Evolutionary conservation across 2,329 filamentous ascomycete species (phyloP), one percentile per base, ranked within the genome.

Genomic region (Monilinia vaccinii-corymbosi): DNA sequence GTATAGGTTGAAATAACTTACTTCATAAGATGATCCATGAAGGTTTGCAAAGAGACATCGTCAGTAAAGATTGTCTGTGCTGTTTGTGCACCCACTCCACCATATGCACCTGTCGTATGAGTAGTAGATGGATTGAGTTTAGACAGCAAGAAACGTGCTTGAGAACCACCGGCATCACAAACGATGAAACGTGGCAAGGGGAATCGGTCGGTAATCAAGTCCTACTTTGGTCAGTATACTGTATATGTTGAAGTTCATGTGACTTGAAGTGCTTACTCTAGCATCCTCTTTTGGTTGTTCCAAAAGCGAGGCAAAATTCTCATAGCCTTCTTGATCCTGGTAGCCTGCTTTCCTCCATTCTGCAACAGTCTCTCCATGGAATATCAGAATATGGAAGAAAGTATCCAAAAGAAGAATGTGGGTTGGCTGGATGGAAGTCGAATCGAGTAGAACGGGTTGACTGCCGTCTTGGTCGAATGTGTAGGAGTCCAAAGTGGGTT

Each of bases 11-110:
- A 16, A 18, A 38, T 18, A 60, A 80, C 87, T 76, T 80, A 92
- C 90, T 99, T 99, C 94, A 99, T 99, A 73, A 99, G 79, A 76
- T 97, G 92, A 71, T 99, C 94, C 94, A 99, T 99, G 73, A 99
- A 99, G 1, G 93, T 97, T 75, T 97, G 93, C 72, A 99, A 78
- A 58, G 91, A 97, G 58, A 99, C 94, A 74, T 99, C 94, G 71
- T 99, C 94, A 0, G 94, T 99, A 77, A 99, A 99, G 69, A 99
- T 99, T 6, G 94, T 99, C 75, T 99, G 94, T 10, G 93, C 92
- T 50, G 88, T 92, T 71, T 93, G 89, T 3, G 83, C 81, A 34
- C 88, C 85, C 52, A 93, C 89, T 63, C 91, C 92, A 60, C 94
- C 94, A 71, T 96, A 97, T 14, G 89, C 88, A 57, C 91, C 90